phyloP scores from a whole-genome alignment of 2,329 filamentous ascomycete species.

The Cladobotryum protrusum region DNA sequence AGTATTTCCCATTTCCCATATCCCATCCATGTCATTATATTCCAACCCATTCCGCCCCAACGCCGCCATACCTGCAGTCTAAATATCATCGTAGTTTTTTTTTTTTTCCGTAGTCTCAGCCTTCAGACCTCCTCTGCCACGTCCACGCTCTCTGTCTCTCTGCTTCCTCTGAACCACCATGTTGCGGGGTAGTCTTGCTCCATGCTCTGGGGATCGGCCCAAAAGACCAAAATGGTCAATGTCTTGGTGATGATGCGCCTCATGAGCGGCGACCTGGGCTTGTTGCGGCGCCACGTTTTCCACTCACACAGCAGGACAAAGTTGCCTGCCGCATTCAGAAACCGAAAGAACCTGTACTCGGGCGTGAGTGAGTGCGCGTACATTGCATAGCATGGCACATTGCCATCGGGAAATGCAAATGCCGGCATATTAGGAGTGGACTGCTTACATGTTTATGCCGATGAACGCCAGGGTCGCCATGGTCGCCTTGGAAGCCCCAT shows the following conservation, averaged over 20 bases:
- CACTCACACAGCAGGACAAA: constrained; percentile 31
- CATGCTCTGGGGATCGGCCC: constrained; percentile 36
- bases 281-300: constrained; percentile 31
- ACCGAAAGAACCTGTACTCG: constrained; percentile 27
- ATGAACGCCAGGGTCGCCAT: constrained; percentile 30
- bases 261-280: constrained; percentile 22
- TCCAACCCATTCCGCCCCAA: too few species aligned
- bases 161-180: constrained; percentile 19
- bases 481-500: constrained; percentile 14
- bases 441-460: constrained; percentile 32
- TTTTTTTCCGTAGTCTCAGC: too few species aligned
- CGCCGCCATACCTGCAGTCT: too few species aligned
- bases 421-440: not conserved
- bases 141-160: too few species aligned
- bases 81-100: too few species aligned
- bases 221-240: constrained; percentile 30
- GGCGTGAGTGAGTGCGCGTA: not conserved
- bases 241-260: constrained; percentile 22
- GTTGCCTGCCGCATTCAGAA: constrained; percentile 35
- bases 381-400: not conserved
- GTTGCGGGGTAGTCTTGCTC: constrained; percentile 32
- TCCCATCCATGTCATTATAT: too few species aligned
- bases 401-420: not conserved
- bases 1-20: too few species aligned
- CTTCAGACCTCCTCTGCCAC: too few species aligned